These are phyloP conservation scores for Salvia splendens DNA, from an alignment of 257 asterid species.

Conservation along the genomic window DNA sequence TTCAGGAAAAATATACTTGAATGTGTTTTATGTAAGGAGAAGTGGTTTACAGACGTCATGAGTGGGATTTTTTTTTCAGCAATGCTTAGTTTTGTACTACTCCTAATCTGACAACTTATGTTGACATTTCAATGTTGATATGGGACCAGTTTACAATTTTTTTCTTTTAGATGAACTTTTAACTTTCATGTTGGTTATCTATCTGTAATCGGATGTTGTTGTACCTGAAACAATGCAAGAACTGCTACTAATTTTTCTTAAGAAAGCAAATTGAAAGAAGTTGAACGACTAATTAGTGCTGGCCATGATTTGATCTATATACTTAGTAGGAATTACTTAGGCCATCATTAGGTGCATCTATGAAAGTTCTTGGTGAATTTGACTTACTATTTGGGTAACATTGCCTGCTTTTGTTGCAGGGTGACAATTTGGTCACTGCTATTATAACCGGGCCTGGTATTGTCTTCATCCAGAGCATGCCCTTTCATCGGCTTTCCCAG, in stretches of 20 bases:
- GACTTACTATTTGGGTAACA: not conserved
- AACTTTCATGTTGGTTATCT: not conserved
- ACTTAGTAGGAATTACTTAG: constrained; percentile 7
- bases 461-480: constrained; percentile 97
- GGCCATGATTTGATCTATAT: not conserved
- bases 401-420: constrained; percentile 47
- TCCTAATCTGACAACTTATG: constrained; percentile 3
- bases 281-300: not conserved
- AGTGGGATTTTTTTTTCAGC: constrained; percentile 11
- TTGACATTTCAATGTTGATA: constrained; percentile 5
- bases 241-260: constrained; percentile 10
- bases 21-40: constrained; percentile 9
- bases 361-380: too few species aligned
- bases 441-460: constrained; percentile 96
- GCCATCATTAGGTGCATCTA: not conserved
- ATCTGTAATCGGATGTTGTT: too few species aligned
- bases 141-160: not conserved
- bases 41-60: constrained; percentile 14
- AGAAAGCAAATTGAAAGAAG: not conserved
- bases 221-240: not conserved
- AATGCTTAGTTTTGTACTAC: not conserved
- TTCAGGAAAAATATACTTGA: not conserved
- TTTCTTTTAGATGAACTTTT: constrained; percentile 7
- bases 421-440: constrained; percentile 86
- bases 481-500: constrained; percentile 93